A percentile compares a stretch with the other conserved stretches of the same genome.
phyloP scores from a whole-genome alignment of 768 basidiomycete species.

The Suillus paluster region DNA sequence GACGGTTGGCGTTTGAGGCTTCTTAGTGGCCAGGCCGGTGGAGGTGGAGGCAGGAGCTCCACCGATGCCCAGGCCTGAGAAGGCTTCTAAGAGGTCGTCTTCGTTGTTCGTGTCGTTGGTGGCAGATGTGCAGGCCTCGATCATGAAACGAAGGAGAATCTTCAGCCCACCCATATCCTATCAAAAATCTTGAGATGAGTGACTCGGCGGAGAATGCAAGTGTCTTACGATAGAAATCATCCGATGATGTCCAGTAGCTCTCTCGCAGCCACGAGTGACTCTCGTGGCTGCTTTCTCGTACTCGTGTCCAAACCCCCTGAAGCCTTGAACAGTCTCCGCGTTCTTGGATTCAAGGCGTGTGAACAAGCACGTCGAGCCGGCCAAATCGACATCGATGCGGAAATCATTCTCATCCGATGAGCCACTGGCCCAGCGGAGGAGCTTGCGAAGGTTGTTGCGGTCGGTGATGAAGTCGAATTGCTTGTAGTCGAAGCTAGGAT shows the following conservation, averaged over 20 bases:
- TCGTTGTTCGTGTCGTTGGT: slow-evolving; percentile 10
- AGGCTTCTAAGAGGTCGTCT: slow-evolving; percentile 30
- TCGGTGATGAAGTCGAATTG: slow-evolving; percentile 60
- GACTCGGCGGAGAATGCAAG: neutral
- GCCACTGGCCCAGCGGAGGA: slow-evolving; percentile 59
- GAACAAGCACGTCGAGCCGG: slow-evolving; percentile 63
- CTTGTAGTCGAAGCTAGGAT: slow-evolving; percentile 28
- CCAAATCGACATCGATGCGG: slow-evolving; percentile 71
- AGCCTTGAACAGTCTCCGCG: slow-evolving; percentile 19
- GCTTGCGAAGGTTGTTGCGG: slow-evolving; percentile 66
- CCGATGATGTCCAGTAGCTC: slow-evolving; percentile 61
- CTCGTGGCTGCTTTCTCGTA: slow-evolving; percentile 63
- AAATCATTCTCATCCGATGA: slow-evolving; percentile 45
- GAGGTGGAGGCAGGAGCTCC: slow-evolving; percentile 1
- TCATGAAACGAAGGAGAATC: slow-evolving; percentile 61
- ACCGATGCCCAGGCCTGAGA: slow-evolving; percentile 28
- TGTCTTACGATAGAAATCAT: slow-evolving; percentile 63
- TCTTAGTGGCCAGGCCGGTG: neutral
- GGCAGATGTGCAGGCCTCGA: slow-evolving; percentile 44
- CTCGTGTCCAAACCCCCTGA: slow-evolving; percentile 56
- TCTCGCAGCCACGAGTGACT: slow-evolving; percentile 51
- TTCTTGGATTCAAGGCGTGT: slow-evolving; percentile 55
- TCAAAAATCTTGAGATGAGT: neutral
- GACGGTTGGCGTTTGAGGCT: slow-evolving; percentile 5
- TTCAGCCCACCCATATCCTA: slow-evolving; percentile 64